Evolutionary conservation across 2,329 filamentous ascomycete species (phyloP), one percentile per base, ranked within the genome.

Genomic region (Talaromyces sp.): DNA sequence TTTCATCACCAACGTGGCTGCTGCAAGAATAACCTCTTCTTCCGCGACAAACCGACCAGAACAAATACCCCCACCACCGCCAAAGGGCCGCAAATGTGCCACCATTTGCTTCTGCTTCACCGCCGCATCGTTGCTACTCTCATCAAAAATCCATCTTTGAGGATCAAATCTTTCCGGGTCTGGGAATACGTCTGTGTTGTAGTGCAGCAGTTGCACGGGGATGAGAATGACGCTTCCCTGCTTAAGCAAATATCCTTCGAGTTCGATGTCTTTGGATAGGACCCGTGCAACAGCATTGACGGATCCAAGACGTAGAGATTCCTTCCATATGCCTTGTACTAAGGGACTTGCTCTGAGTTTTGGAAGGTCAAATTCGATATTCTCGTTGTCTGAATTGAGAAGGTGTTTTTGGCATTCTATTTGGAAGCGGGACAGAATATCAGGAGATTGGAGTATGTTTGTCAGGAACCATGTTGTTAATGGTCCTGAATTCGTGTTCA

Each of bases 271-370:
- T 22, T 51, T 53, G 33, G 58, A 55, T 1, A 63, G 42, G 13
- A 63, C 61, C n/a, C 61, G 27, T 8, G 61, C 61, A 53, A 55
- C 55, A 15, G 61, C 57, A 27, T 58, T 63, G 9, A 58, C 53
- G 8, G 56, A 54, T 5, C 61, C 61, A n/a, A 63, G 33, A 17
- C 61, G 36, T 2, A 63, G 36, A 15, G 61, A 58, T 28, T 63
- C 58, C 51, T 63, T 63, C 61, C 61, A 63, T n/a, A 63, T 47
- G 13, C 61, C 61, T 60, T 63, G 61, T 7, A 63, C 39, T 11
- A 60, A 60, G 11, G 57, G 58, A 2, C 56, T 55, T 8, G 47
- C 42, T 49, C 54, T 57, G 9, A 63, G 53, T 6, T 19, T 28
- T 33, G 57, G 32, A 1, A 60, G 39, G 9, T 63, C 61, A 15